A percentile compares a stretch with the other conserved stretches of the same genome.
These are phyloP conservation scores for Mortierella sp. DNA, from an alignment of 371 early-diverging fungal genomes.

Conservation along the genomic window DNA sequence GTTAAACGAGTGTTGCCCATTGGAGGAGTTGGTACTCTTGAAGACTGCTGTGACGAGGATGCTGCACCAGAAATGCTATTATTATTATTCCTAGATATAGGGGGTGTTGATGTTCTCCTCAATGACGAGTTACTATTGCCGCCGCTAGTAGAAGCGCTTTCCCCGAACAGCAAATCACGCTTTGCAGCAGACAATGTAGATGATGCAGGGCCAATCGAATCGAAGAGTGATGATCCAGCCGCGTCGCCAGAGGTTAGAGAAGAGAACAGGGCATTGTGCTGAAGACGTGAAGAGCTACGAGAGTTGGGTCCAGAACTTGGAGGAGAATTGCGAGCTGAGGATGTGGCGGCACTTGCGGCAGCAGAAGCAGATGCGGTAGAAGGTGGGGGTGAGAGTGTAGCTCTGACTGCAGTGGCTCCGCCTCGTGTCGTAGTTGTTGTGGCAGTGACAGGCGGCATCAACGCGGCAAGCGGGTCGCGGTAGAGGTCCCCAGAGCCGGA, in stretches of 20 bases:
- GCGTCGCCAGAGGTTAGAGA: constrained; percentile 38
- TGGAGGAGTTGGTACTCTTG: constrained; percentile 29
- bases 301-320: constrained; percentile 42
- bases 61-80: background rate
- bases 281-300: constrained; percentile 49
- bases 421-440: constrained; percentile 48
- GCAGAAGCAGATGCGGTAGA: constrained; percentile 15
- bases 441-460: constrained; percentile 45
- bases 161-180: constrained; percentile 48
- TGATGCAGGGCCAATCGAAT: constrained; percentile 26
- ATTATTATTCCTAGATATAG: constrained; percentile 26
- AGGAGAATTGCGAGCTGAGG: constrained; percentile 27
- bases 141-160: constrained; percentile 11
- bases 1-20: constrained; percentile 9
- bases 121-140: constrained; percentile 9
- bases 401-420: constrained; percentile 28
- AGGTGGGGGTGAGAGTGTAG: constrained; percentile 45
- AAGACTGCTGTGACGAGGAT: constrained; percentile 15
- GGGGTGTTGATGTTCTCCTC: constrained; percentile 44
- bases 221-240: constrained; percentile 33
- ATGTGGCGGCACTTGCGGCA: constrained; percentile 2
- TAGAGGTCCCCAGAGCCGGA: constrained; percentile 45
- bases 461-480: constrained; percentile 48
- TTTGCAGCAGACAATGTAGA: constrained; percentile 37
- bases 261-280: constrained; percentile 45